Conservation (phyloP, 352 stramenopile genomes). For the Phytophthora tubulina region DNA sequence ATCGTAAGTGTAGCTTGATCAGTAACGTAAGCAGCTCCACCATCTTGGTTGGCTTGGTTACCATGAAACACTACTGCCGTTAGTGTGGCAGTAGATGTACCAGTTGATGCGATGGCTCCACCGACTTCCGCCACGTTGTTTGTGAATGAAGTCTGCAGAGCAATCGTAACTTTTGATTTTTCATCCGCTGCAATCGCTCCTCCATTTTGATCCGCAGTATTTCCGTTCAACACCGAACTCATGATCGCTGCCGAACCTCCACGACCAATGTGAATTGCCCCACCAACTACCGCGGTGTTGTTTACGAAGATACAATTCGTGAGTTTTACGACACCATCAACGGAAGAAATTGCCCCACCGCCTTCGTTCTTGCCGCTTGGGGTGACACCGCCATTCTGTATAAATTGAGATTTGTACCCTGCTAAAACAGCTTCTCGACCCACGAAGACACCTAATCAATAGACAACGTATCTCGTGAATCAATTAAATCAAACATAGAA, state of each 20-base stretch:
- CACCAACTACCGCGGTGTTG: slow-evolving; percentile 64
- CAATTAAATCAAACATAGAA: neutral
- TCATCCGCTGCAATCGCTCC: slow-evolving; percentile 48
- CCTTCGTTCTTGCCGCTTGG: slow-evolving; percentile 66
- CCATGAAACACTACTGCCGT: slow-evolving; percentile 18
- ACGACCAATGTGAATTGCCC: slow-evolving; percentile 55
- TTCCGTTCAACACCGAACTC: slow-evolving; percentile 46
- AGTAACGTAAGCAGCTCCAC: slow-evolving; percentile 49
- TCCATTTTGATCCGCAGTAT: slow-evolving; percentile 56
- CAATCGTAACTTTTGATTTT: slow-evolving; percentile 32
- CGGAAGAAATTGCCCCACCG: slow-evolving; percentile 55
- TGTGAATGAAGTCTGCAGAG: slow-evolving; percentile 35
- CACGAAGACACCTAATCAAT: slow-evolving; percentile 52
- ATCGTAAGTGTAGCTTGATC: slow-evolving; percentile 40
- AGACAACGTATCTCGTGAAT: neutral
- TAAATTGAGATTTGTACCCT: slow-evolving; percentile 35
- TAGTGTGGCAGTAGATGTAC: slow-evolving; percentile 26
- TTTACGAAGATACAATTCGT: slow-evolving; percentile 42
- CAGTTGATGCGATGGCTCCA: slow-evolving; percentile 38
- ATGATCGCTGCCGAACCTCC: slow-evolving; percentile 32
- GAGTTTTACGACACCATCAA: slow-evolving; percentile 53
- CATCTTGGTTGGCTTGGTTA: slow-evolving; percentile 38
- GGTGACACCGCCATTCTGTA: slow-evolving; percentile 54
- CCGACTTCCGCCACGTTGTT: slow-evolving; percentile 49
- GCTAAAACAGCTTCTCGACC: slow-evolving; percentile 52